These are phyloP conservation scores for Aspergillus quadricinctus DNA, from an alignment of 2,329 filamentous ascomycete genomes.

Conservation along the genomic window DNA sequence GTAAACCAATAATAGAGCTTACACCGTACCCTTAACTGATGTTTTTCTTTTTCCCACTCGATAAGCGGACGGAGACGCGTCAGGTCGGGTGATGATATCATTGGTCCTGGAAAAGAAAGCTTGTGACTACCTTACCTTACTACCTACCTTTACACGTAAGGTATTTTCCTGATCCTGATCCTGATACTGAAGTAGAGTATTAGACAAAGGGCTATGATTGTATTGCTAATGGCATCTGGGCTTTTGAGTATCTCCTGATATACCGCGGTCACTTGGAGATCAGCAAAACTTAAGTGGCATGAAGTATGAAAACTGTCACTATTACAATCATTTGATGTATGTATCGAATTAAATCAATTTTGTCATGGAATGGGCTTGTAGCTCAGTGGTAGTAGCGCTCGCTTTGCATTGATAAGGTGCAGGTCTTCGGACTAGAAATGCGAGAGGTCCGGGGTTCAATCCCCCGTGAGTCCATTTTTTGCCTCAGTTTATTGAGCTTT, in stretches of 20 bases:
- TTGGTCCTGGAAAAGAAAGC: not conserved
- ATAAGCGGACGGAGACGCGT: conserved; percentile 10
- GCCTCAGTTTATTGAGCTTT: too few relatives aligned
- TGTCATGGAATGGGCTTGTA: not conserved
- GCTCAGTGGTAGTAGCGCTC: not conserved
- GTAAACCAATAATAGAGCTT: not conserved
- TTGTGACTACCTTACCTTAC: not conserved
- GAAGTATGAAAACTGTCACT: not conserved
- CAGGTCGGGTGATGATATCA: conserved; percentile 21
- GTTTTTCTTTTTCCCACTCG: not conserved
- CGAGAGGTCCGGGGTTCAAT: not conserved
- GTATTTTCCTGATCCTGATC: not conserved
- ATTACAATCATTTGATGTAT: too few relatives aligned
- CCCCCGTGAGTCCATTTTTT: not conserved
- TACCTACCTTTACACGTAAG: not conserved
- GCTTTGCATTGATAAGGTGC: not conserved
- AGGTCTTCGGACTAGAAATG: not conserved
- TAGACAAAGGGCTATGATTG: not conserved
- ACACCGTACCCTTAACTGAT: too few relatives aligned
- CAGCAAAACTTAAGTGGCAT: not conserved
- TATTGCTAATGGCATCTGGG: not conserved
- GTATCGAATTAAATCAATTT: not conserved
- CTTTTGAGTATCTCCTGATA: not conserved
- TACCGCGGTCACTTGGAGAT: not conserved
- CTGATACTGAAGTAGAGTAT: not conserved